phyloP scores from a whole-genome alignment of 2,329 filamentous ascomycete genomes.

The Aspergillus niger region DNA sequence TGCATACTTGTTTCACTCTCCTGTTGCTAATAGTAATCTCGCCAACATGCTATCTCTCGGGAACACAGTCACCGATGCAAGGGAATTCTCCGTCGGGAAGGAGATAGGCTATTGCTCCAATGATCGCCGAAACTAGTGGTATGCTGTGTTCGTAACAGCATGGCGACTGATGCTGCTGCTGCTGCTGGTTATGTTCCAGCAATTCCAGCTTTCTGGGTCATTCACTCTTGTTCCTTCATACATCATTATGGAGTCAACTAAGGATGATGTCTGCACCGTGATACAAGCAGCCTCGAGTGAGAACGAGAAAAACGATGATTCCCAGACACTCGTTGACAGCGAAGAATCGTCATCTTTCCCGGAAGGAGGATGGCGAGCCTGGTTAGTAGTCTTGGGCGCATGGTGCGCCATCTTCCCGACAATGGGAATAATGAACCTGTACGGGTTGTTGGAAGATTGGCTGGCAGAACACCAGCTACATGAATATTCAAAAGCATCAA shows the following conservation, averaged over 20 bases:
- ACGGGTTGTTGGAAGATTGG: slow-evolving; percentile 37
- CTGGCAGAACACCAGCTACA: slow-evolving; percentile 32
- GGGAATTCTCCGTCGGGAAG: neutral
- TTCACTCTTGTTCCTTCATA: neutral
- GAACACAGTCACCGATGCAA: neutral
- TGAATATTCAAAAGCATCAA: slow-evolving; percentile 29
- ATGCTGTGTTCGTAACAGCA: neutral
- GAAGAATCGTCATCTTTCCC: slow-evolving; percentile 21
- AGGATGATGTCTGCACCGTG: neutral
- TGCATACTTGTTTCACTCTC: neutral
- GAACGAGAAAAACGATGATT: neutral
- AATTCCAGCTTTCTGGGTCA: neutral
- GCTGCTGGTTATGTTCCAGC: neutral
- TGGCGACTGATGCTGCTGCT: neutral
- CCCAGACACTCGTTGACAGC: neutral
- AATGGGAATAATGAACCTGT: slow-evolving; percentile 39
- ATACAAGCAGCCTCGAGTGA: neutral
- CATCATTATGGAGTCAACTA: neutral
- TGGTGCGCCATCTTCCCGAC: slow-evolving; percentile 38
- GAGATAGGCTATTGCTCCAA: neutral
- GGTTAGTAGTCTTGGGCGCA: slow-evolving; percentile 42
- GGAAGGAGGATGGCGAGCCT: slow-evolving; percentile 42
- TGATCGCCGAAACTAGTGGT: neutral
- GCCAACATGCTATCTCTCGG: neutral
- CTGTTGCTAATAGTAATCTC: neutral